Evolutionary conservation across 768 basidiomycete genomes (phyloP).

Genomic region (Xerocomellus amylosporus): DNA sequence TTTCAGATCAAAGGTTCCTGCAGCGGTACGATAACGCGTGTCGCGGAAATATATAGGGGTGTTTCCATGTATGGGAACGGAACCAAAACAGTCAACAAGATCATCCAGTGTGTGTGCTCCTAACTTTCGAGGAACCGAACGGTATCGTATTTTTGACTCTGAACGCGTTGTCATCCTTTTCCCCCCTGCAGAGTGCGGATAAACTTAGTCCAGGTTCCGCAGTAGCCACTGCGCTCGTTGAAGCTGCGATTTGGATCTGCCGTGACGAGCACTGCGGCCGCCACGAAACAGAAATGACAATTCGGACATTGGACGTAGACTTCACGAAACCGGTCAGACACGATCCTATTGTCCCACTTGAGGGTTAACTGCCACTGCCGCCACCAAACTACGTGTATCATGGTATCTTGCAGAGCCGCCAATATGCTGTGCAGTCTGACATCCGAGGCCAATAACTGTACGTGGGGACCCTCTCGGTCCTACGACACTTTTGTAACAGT

Average conservation of each 20-base stretch:
- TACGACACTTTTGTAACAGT: neutral
- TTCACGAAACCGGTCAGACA: neutral
- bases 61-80: conserved; percentile 11
- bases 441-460: neutral
- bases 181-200: neutral
- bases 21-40: neutral
- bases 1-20: neutral
- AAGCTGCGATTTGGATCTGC: conserved; percentile 2
- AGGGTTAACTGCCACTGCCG: conserved; percentile 1
- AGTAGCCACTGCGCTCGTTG: conserved; percentile 1
- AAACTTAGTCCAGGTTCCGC: conserved; percentile 2
- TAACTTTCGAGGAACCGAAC: neutral
- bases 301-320: neutral
- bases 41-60: conserved; percentile 9
- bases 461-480: neutral
- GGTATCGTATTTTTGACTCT: neutral
- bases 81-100: conserved; percentile 6
- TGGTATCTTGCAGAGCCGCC: neutral
- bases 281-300: neutral
- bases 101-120: conserved; percentile 1
- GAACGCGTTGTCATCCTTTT: neutral
- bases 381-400: neutral
- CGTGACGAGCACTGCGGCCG: neutral
- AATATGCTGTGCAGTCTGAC: conserved; percentile 9
- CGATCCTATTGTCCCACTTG: neutral